Conservation (phyloP, 805 yeast genomes). For the Candida loeiensis region DNA sequence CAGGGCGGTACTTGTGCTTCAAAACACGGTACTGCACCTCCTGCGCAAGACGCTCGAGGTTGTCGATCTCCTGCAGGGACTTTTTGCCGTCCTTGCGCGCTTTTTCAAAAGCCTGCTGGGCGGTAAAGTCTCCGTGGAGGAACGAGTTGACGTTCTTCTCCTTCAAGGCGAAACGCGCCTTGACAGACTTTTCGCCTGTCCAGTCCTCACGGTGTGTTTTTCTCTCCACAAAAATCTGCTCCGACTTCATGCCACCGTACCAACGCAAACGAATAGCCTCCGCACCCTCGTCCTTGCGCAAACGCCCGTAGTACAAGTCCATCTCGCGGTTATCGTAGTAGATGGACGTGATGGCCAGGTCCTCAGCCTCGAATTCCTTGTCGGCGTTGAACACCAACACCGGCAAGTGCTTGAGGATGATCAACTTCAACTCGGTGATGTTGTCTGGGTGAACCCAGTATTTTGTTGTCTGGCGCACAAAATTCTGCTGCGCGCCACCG, state of each 20-base stretch:
- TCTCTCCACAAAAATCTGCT: slow-evolving; percentile 91
- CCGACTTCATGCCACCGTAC: slow-evolving; percentile 97
- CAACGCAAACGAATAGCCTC: slow-evolving; percentile 97
- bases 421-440: slow-evolving; percentile 91
- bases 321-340: slow-evolving; percentile 87
- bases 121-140: slow-evolving; percentile 79
- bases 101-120: slow-evolving; percentile 85
- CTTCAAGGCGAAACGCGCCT: slow-evolving; percentile 90
- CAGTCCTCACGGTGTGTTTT: slow-evolving; percentile 99
- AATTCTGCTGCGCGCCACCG: slow-evolving; percentile 98
- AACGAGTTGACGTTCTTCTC: slow-evolving; percentile 88
- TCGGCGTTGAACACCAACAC: slow-evolving; percentile 95
- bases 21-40: slow-evolving; percentile 90
- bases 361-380: slow-evolving; percentile 93
- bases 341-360: slow-evolving; percentile 93
- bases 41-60: slow-evolving; percentile 84
- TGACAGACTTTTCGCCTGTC: slow-evolving; percentile 99
- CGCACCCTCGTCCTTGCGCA: slow-evolving; percentile 97
- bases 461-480: slow-evolving; percentile 96
- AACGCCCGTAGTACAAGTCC: slow-evolving; percentile 90
- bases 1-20: slow-evolving; percentile 85
- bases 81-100: slow-evolving; percentile 91
- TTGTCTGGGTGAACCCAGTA: slow-evolving; percentile 99
- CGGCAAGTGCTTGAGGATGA: slow-evolving; percentile 90
- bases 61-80: slow-evolving; percentile 80